Base-by-base conservation (phyloP, 1,284 basidiomycete species). In the Rhodotorula sp. region DNA sequence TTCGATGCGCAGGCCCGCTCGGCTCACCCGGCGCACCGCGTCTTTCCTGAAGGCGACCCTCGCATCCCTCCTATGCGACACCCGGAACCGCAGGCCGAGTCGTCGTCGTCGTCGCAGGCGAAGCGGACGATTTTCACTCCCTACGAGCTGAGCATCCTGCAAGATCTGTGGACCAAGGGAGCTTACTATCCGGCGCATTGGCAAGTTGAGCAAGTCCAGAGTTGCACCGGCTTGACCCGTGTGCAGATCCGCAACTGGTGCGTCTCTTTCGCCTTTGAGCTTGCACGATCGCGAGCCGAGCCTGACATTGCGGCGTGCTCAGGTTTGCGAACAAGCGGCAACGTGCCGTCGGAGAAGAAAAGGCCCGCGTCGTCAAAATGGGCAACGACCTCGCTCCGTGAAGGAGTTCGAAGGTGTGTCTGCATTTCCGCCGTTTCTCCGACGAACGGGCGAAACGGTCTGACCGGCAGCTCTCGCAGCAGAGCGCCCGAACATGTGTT, bases 301-400 rank as follows among this genome's bases (percentile, higher is more conserved):
- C 5, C 23, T 16, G 23, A 26, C 10, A 15, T 1, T 45, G 8
- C 19, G 3, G 15, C 3, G 34, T 2, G 34, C 31, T 18, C 61
- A 63, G 48, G 61, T 69, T 69, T 43, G 68, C 68, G 7, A 69
- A 69, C 43, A 28, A 34, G 5, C 52, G 68, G 14, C 68, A 69
- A 28, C 31, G 68, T 6, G 54, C 64, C 23, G 54, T 43, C 2
- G 63, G 63, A 3, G 63, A 64, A 18, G 68, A 69, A 26, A 69
- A 65, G 68, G 14, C n/a, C 2, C 54, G 54, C 4, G 62, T 63
- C 43, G 15, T 56, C 12, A 10, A 14, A 26, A 48, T 48, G 62
- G 62, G 54, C 28, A 21, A n/a, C 19, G 62, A 48, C n/a, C 43
- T 63, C 26, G n/a, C 54, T 12, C 38, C 38, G 8, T 43, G 38